phyloP scores from a whole-genome alignment of 768 basidiomycete species.

The Tricholoma sp. region DNA sequence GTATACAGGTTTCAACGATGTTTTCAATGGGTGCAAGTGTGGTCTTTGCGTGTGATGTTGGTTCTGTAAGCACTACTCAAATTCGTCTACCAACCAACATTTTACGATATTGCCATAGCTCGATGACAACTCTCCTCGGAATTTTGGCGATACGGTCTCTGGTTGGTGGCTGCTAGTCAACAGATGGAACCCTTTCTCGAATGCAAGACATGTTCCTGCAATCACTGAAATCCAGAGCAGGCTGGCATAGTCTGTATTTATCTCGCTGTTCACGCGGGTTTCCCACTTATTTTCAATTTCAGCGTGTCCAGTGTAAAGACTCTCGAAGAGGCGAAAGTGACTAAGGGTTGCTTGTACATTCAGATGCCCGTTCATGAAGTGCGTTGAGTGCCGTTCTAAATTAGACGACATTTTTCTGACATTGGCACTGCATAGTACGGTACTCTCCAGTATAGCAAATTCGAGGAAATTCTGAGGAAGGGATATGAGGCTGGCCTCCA shows the following conservation, averaged over 20 bases:
- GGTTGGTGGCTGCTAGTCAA: constrained; percentile 96
- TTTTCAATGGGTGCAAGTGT: constrained; percentile 84
- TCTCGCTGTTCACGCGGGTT: background rate
- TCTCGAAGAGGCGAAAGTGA: constrained; percentile 90
- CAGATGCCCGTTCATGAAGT: constrained; percentile 94
- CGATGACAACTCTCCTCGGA: constrained; percentile 92
- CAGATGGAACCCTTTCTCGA: constrained; percentile 88
- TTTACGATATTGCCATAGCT: constrained; percentile 38
- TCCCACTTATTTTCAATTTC: constrained; percentile 6
- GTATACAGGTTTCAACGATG: constrained; percentile 76
- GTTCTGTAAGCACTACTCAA: constrained; percentile 53
- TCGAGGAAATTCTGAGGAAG: constrained; percentile 80
- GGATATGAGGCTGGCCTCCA: constrained; percentile 73
- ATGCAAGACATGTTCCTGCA: constrained; percentile 69
- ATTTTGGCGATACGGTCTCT: constrained; percentile 92
- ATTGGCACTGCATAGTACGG: constrained; percentile 57
- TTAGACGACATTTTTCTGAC: background rate
- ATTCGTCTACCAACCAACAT: background rate
- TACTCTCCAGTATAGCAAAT: constrained; percentile 85
- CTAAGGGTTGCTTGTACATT: constrained; percentile 86
- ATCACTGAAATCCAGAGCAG: constrained; percentile 94
- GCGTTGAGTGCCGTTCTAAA: constrained; percentile 11
- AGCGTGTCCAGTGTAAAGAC: constrained; percentile 96
- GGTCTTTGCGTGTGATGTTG: constrained; percentile 93
- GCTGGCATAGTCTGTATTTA: constrained; percentile 80